Conservation (phyloP, 352 stramenopile species). For the Pythium rishiriense region DNA sequence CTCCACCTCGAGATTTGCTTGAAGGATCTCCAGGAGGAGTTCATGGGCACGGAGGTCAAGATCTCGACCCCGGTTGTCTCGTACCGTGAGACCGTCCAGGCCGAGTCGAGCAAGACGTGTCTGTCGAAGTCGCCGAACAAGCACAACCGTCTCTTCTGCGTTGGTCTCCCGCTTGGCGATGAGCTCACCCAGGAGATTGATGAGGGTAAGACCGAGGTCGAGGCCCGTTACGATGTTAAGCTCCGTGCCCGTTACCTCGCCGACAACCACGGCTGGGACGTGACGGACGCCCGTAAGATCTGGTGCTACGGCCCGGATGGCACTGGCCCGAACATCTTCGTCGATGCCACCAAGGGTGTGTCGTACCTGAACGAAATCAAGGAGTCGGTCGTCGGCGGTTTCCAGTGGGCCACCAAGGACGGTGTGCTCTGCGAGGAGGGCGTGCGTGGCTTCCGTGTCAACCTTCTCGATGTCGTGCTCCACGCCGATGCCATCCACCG, state of each 20-base stretch:
- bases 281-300: constrained; percentile 99
- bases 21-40: constrained; percentile 99
- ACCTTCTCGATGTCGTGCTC: constrained; percentile 99
- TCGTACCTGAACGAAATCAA: constrained; percentile 99
- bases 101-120: constrained; percentile 95
- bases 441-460: constrained; percentile 96
- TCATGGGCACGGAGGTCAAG: constrained; percentile 98
- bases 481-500: constrained; percentile 99
- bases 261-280: constrained; percentile 98
- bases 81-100: constrained; percentile 98
- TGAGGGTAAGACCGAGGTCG: constrained; percentile 92
- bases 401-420: constrained; percentile 98
- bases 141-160: constrained; percentile 99
- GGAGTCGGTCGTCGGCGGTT: constrained; percentile 98
- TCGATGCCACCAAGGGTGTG: constrained; percentile 99
- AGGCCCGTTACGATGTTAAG: constrained; percentile 95
- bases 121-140: constrained; percentile 99
- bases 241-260: constrained; percentile 96
- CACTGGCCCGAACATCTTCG: constrained; percentile 98
- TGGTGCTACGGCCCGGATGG: constrained; percentile 99
- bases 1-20: constrained; percentile 99
- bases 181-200: constrained; percentile 98
- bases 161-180: constrained; percentile 88
- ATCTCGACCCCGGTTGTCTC: constrained; percentile 99
- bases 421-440: constrained; percentile 98